Conservation (phyloP, 225 moss, liverwort and hornwort genomes). For the Marchantia paleacea region DNA sequence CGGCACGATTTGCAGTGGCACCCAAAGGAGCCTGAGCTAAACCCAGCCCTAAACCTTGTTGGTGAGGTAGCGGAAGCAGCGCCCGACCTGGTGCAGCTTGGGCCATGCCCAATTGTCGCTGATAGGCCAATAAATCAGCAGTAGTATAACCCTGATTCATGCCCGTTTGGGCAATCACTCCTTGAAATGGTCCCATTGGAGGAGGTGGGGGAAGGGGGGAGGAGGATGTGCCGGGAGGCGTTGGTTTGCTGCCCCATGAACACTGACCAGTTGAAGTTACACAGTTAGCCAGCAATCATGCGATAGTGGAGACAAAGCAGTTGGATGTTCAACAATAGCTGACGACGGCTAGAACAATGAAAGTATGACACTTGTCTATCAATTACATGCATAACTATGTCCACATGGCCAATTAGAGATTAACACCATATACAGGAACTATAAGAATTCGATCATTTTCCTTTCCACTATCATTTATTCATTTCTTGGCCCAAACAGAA, state of each 20-base stretch:
- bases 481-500: not conserved
- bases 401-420: not conserved
- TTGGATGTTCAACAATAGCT: not conserved
- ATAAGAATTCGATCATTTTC: not conserved
- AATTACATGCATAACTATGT: no score
- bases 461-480: not conserved
- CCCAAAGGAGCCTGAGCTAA: constrained; percentile 45
- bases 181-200: constrained; percentile 55
- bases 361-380: no score
- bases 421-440: not conserved
- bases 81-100: constrained; percentile 51
- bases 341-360: not conserved
- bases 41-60: constrained; percentile 50
- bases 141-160: constrained; percentile 55
- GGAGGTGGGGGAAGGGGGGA: constrained; percentile 64
- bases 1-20: constrained; percentile 39
- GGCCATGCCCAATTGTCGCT: constrained; percentile 47
- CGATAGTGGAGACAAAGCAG: not conserved
- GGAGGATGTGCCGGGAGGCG: constrained; percentile 55
- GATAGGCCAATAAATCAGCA: constrained; percentile 54
- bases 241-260: constrained; percentile 73
- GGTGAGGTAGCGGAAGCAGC: constrained; percentile 55
- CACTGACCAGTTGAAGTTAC: constrained; percentile 33
- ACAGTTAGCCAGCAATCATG: not conserved
- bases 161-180: constrained; percentile 44